Percentiles rank a stretch among this genome's conserved stretches.
Evolutionary conservation across 2,329 filamentous ascomycete species (phyloP).

Genomic region (Fusarium goolgardi): DNA sequence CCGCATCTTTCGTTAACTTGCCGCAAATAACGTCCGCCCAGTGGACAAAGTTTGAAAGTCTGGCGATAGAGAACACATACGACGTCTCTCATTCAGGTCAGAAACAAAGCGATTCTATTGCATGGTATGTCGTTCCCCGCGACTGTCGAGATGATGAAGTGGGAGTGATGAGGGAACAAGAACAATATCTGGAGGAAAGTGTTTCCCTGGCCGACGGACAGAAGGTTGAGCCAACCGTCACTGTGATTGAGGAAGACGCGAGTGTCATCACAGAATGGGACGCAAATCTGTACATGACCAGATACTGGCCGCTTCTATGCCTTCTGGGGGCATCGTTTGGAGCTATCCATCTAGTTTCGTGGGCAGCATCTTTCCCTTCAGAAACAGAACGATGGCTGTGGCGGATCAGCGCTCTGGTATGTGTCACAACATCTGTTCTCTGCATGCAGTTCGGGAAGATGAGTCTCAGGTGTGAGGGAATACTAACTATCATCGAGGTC

Average conservation of each 20-base stretch:
- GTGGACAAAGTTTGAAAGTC: conserved; percentile 7
- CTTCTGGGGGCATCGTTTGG: conserved; percentile 24
- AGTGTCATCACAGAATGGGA: conserved; percentile 20
- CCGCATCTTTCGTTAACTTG: conserved; percentile 6
- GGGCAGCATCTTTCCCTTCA: conserved; percentile 18
- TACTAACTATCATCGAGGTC: conserved; percentile 12
- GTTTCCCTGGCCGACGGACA: neutral
- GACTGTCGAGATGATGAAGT: conserved; percentile 19
- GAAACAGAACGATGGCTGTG: conserved; percentile 22
- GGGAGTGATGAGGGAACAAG: conserved; percentile 2
- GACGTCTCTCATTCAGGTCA: neutral
- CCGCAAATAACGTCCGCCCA: conserved; percentile 13
- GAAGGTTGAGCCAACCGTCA: neutral
- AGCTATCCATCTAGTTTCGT: conserved; percentile 24
- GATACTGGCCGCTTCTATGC: conserved; percentile 28
- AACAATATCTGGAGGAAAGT: neutral
- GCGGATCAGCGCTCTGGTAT: conserved; percentile 18
- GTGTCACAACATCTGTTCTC: conserved; percentile 7
- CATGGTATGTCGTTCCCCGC: conserved; percentile 24
- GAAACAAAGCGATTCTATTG: conserved; percentile 6
- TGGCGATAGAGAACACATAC: conserved; percentile 19
- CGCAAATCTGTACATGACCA: conserved; percentile 21
- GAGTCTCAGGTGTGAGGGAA: conserved; percentile 10
- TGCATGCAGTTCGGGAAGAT: conserved; percentile 26
- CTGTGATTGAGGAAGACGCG: neutral